Conservation (phyloP, 495 filamentous ascomycete genomes). For the Staphylotrichum longicolle region DNA sequence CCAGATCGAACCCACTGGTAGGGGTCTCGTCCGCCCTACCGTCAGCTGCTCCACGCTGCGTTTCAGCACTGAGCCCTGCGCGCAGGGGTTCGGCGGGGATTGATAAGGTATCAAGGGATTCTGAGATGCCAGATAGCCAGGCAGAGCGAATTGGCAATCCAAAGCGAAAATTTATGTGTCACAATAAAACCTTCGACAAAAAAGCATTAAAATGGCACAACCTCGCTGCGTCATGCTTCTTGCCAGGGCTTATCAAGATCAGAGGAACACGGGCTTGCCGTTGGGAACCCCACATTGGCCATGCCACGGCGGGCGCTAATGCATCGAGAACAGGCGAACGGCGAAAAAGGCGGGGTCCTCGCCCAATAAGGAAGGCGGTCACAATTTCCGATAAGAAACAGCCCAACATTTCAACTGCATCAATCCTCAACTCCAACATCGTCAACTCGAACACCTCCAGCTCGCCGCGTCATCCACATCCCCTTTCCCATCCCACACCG, state of each 20-base stretch:
- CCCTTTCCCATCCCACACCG: conserved; percentile 27
- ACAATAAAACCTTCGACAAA: too few species aligned
- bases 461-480: conserved; percentile 19
- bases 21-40: conserved; percentile 2
- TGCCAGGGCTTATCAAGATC: neutral
- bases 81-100: too few species aligned
- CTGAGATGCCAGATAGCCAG: too few species aligned
- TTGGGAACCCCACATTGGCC: neutral
- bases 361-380: conserved; percentile 7
- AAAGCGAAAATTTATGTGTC: too few species aligned
- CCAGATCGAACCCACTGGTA: neutral
- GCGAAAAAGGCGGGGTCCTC: conserved; percentile 11
- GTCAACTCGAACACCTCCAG: conserved; percentile 20
- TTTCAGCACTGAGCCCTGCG: neutral
- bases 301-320: conserved; percentile 10
- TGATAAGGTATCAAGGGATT: too few species aligned
- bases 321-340: neutral
- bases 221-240: neutral
- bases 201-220: neutral
- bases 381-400: neutral
- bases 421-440: neutral
- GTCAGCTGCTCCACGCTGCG: conserved; percentile 2
- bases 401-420: neutral
- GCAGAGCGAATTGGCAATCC: too few species aligned
- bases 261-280: neutral